These are phyloP conservation scores for Verbascum thapsus DNA, from an alignment of 257 asterid genomes.

Conservation along the genomic window DNA sequence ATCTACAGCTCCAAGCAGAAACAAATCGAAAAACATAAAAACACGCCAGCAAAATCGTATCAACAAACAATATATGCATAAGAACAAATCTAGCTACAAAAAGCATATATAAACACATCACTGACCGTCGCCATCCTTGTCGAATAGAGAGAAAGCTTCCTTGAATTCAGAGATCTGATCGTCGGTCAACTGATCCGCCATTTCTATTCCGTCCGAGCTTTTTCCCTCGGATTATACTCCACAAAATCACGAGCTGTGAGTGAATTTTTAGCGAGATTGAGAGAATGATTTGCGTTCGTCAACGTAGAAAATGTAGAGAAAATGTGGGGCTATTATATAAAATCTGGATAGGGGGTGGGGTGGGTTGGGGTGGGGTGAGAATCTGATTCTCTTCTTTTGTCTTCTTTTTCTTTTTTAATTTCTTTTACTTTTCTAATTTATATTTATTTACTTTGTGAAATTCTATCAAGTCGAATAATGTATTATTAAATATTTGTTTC, in stretches of 20 bases:
- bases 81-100: constrained; percentile 18
- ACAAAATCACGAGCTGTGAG: constrained; percentile 15
- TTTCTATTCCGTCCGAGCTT: constrained; percentile 31
- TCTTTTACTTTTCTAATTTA: neutral
- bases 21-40: constrained; percentile 24
- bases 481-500: no score
- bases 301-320: constrained; percentile 35
- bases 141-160: constrained; percentile 55
- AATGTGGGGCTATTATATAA: constrained; percentile 41
- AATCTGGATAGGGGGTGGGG: constrained; percentile 31
- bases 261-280: constrained; percentile 21
- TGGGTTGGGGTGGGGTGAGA: neutral
- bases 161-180: constrained; percentile 54
- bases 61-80: neutral
- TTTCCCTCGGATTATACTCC: constrained; percentile 25
- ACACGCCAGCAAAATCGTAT: neutral
- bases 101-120: constrained; percentile 16
- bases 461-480: no score
- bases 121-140: constrained; percentile 56
- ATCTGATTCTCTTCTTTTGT: constrained; percentile 19
- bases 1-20: constrained; percentile 32
- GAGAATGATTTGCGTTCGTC: constrained; percentile 31
- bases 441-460: no score
- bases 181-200: constrained; percentile 50
- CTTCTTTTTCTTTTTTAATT: neutral